Evolutionary conservation across 2,329 filamentous ascomycete genomes (phyloP).

Genomic region (Penicillium sp.): DNA sequence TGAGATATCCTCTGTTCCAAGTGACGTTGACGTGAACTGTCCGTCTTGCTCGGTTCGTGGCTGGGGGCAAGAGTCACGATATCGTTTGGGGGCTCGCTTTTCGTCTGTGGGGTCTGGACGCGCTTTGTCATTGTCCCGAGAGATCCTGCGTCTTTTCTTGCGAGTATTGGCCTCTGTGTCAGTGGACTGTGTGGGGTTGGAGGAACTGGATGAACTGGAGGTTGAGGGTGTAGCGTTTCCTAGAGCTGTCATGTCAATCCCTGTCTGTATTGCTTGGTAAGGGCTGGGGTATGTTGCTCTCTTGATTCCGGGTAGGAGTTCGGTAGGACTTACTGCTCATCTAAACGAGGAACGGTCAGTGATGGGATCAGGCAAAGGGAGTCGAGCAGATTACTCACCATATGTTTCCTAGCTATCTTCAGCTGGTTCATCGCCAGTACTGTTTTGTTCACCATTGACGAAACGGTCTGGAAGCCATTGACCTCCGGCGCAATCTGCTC

Average conservation of each 20-base stretch:
- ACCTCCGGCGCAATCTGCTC: constrained; percentile 25
- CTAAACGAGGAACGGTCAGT: constrained; percentile 9
- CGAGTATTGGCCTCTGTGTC: constrained; percentile 11
- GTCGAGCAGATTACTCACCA: constrained; percentile 28
- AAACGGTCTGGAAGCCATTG: constrained; percentile 30
- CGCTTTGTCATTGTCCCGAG: neutral
- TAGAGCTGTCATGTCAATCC: neutral
- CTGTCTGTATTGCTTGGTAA: neutral
- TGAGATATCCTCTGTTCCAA: constrained; percentile 45
- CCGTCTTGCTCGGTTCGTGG: constrained; percentile 20
- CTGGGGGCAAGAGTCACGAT: constrained; percentile 6
- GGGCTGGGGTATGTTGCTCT: neutral
- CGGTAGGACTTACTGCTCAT: constrained; percentile 15
- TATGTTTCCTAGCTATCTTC: constrained; percentile 31
- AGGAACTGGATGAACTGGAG: neutral
- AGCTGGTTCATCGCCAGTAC: constrained; percentile 37
- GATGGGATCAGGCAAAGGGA: neutral
- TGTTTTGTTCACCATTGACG: constrained; percentile 38
- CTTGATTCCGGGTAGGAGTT: neutral
- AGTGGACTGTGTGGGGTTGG: constrained; percentile 4
- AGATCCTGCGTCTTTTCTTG: constrained; percentile 9
- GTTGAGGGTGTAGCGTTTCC: constrained; percentile 2
- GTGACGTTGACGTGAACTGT: constrained; percentile 24
- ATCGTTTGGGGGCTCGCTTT: constrained; percentile 11
- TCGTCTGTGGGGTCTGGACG: neutral